Percentiles rank a stretch among this genome's conserved stretches.
Conservation (phyloP, 2,329 filamentous ascomycete species). For the Hymenotorrendiella dingleyae region DNA sequence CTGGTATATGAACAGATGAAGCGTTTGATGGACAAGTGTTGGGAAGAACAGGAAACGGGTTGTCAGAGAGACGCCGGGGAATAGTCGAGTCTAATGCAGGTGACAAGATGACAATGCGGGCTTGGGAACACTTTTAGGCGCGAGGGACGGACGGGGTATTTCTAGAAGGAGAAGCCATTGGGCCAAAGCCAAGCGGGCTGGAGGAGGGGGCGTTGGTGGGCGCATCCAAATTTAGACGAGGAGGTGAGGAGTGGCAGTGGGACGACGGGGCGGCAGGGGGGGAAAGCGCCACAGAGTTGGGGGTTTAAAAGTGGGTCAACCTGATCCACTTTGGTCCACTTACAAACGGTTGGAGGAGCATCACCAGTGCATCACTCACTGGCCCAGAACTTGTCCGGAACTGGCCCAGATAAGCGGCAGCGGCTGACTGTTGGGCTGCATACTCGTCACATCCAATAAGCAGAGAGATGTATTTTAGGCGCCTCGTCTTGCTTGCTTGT, state of each 20-base stretch:
- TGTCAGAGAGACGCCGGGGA: constrained; percentile 14
- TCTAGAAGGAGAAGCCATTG: constrained; percentile 23
- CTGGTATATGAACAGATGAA: constrained; percentile 18
- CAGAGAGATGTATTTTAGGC: too few species aligned
- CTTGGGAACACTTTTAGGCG: constrained; percentile 22
- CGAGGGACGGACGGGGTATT: constrained; percentile 20
- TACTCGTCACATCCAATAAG: too few species aligned
- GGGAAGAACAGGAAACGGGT: constrained; percentile 5
- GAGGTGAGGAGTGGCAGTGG: neutral
- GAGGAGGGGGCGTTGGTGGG: neutral
- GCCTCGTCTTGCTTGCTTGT: too few species aligned
- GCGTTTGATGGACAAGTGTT: constrained; percentile 16
- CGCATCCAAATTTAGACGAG: constrained; percentile 1
- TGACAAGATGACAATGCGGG: constrained; percentile 23
- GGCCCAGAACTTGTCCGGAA: too few species aligned
- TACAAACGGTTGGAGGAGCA: too few species aligned
- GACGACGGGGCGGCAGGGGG: neutral
- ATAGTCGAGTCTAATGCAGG: constrained; percentile 23
- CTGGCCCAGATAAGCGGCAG: too few species aligned
- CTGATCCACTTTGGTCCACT: too few species aligned
- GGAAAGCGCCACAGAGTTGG: too few species aligned
- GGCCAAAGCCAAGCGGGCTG: too few species aligned
- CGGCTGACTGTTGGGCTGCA: too few species aligned
- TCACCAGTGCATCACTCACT: too few species aligned
- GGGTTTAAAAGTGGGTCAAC: too few species aligned